A percentile compares a stretch with the other conserved stretches of the same genome.
These are phyloP conservation scores for Diversispora epigaea DNA, from an alignment of 192 early-diverging fungal genomes.

Conservation along the genomic window DNA sequence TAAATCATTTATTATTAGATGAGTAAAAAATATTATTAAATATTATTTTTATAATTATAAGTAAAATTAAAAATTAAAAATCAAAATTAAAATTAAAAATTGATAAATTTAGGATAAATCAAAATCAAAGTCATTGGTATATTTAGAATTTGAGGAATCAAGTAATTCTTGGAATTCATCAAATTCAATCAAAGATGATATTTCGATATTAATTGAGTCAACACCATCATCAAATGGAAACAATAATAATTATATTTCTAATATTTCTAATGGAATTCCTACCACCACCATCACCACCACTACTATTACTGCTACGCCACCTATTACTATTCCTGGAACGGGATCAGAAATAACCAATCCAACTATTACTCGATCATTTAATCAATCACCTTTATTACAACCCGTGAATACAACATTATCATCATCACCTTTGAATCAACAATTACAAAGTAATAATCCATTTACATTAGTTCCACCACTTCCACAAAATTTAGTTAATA, in stretches of 20 bases:
- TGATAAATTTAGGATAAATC: not conserved
- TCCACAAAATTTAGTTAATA: not conserved
- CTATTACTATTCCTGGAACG: no score
- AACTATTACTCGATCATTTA: not conserved
- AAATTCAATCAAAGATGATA: conserved; percentile 47
- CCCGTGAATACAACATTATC: not conserved
- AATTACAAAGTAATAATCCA: not conserved
- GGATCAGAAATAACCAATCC: not conserved
- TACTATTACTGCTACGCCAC: no score
- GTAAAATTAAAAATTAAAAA: no score
- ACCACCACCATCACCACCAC: not conserved
- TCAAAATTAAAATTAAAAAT: no score
- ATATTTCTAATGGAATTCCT: not conserved
- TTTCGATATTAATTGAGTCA: conserved; percentile 46
- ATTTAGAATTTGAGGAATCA: conserved; percentile 65
- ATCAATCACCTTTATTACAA: not conserved
- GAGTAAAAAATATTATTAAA: no score
- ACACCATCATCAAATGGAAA: not conserved
- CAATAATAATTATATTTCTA: not conserved
- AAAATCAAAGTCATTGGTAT: conserved; percentile 44
- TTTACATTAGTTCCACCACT: not conserved
- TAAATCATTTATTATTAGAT: no score
- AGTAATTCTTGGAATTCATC: conserved; percentile 63
- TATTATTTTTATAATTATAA: no score
- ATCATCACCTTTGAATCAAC: not conserved